Percentiles rank a stretch among this genome's conserved stretches.
phyloP scores from a whole-genome alignment of 306 rosid genomes.

The Vicia faba region DNA sequence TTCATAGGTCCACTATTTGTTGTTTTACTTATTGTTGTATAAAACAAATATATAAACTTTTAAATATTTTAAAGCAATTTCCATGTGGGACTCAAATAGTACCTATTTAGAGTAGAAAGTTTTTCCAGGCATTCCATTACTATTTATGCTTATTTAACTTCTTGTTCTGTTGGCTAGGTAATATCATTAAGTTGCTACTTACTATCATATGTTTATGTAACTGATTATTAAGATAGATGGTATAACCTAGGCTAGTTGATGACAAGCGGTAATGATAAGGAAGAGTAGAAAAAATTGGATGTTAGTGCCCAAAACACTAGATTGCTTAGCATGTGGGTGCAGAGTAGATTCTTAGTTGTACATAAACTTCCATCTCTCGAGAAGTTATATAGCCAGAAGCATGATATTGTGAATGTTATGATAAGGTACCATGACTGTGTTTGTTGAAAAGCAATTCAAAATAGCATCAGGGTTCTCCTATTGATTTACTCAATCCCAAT shows the following conservation, averaged over 20 bases:
- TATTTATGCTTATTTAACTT: background rate
- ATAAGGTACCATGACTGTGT: too few species aligned
- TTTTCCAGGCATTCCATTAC: background rate
- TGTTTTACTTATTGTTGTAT: too few species aligned
- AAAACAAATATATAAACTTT: too few species aligned
- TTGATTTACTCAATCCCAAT: background rate
- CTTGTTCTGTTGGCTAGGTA: background rate
- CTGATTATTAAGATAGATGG: slow-evolving; percentile 15
- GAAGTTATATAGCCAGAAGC: slow-evolving; percentile 6
- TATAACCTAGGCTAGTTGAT: background rate
- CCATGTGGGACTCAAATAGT: too few species aligned
- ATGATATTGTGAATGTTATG: background rate
- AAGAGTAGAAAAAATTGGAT: background rate
- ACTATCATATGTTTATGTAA: slow-evolving; percentile 2
- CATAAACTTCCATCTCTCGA: background rate
- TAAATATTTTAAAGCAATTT: too few species aligned
- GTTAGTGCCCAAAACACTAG: slow-evolving; percentile 1
- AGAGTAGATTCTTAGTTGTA: background rate
- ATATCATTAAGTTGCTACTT: background rate
- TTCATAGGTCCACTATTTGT: too few species aligned
- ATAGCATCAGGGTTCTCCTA: background rate
- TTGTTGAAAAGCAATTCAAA: too few species aligned
- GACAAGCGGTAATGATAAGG: background rate
- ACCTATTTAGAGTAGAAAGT: slow-evolving; percentile 9
- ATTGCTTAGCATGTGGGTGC: background rate